Evolutionary conservation across 441 rosid species (phyloP).

Genomic region (Brassica balearica): DNA sequence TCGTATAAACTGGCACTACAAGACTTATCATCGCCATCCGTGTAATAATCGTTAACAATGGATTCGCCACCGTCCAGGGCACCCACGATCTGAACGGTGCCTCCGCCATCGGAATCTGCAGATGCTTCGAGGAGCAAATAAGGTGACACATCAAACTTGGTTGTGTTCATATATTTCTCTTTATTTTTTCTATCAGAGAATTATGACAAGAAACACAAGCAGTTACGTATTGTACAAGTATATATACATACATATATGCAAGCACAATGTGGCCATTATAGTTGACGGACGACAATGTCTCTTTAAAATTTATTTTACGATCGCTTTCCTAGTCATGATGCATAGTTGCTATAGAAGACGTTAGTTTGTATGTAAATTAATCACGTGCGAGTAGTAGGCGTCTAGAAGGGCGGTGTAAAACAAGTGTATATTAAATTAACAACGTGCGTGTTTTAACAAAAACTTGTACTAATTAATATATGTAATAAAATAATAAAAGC

Average conservation of each 20-base stretch:
- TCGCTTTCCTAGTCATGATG: slow-evolving; percentile 29
- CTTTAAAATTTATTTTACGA: background rate
- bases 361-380: slow-evolving; percentile 20
- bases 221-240: background rate
- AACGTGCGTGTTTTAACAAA: slow-evolving; percentile 1
- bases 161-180: slow-evolving; percentile 16
- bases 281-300: slow-evolving; percentile 27
- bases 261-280: slow-evolving; percentile 27
- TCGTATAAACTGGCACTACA: slow-evolving; percentile 54
- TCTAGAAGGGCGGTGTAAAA: slow-evolving; percentile 9
- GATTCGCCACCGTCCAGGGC: background rate
- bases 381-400: slow-evolving; percentile 22
- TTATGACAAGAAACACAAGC: background rate
- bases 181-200: background rate
- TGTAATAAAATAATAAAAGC: slow-evolving; percentile 20
- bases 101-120: slow-evolving; percentile 62
- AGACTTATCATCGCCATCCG: slow-evolving; percentile 44
- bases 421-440: background rate
- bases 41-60: background rate
- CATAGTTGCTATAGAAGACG: slow-evolving; percentile 4
- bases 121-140: slow-evolving; percentile 67
- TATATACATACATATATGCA: background rate
- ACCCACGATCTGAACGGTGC: background rate
- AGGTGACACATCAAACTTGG: slow-evolving; percentile 54
- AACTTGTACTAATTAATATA: background rate